These are phyloP conservation scores for Colletotrichum zoysiae DNA, from an alignment of 2,329 filamentous ascomycete genomes.

Conservation along the genomic window DNA sequence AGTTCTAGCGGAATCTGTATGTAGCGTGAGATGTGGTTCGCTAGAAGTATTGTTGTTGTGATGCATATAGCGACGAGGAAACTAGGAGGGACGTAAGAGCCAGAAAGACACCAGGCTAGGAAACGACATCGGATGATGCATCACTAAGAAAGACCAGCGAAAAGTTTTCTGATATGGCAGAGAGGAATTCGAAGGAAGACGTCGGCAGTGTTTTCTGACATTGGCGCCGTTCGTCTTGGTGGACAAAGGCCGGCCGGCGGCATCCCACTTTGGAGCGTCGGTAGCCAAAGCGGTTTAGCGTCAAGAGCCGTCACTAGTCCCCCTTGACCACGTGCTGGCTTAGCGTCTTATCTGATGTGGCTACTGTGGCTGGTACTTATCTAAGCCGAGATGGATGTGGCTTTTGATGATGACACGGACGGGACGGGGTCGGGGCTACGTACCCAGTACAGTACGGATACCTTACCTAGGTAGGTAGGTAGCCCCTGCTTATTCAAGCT, in stretches of 20 bases:
- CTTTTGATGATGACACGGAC: neutral
- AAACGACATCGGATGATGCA: slow-evolving; percentile 24
- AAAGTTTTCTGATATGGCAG: neutral
- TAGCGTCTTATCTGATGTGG: neutral
- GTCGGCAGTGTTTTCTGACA: slow-evolving; percentile 23
- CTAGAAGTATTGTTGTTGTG: neutral
- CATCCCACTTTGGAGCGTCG: slow-evolving; percentile 38
- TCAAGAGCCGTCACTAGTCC: too few relatives aligned
- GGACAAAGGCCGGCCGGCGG: slow-evolving; percentile 15
- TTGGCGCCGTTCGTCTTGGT: slow-evolving; percentile 21
- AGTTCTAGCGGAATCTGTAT: neutral
- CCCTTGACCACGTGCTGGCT: neutral
- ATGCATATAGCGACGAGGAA: slow-evolving; percentile 9
- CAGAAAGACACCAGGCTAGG: slow-evolving; percentile 20
- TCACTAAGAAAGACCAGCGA: neutral
- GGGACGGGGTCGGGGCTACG: neutral
- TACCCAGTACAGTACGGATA: too few relatives aligned
- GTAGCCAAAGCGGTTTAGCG: slow-evolving; percentile 40
- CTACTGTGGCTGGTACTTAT: neutral
- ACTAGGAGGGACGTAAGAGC: slow-evolving; percentile 30
- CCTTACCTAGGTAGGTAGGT: too few relatives aligned
- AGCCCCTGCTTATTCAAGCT: neutral
- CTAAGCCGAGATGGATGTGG: neutral
- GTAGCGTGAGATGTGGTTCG: neutral
- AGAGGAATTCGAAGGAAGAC: neutral